Evolutionary conservation across 2,329 filamentous ascomycete species (phyloP), one percentile per base, ranked within the genome.

Genomic region (Colletotrichum lindemuthianum): DNA sequence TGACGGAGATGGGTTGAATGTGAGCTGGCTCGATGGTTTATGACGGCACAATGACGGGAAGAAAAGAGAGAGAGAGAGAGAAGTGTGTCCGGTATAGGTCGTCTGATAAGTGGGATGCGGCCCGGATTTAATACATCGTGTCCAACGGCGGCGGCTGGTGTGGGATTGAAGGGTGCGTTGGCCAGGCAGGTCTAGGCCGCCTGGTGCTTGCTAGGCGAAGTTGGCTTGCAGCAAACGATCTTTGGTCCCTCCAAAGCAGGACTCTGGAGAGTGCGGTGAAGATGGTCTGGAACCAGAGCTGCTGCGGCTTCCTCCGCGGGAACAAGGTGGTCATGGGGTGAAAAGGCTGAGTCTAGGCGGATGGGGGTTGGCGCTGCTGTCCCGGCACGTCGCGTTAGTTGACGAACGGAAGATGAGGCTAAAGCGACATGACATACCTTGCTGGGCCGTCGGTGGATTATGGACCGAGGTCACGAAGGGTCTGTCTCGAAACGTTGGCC

Each of bases 41-140:
- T 24, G 24, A 4, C 24, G 24, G 24, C 24, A 24, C 24, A 24
- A 24, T 8, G 36, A 24, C n/a, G 33, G 13, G 12, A 15, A 3
- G 15, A 9, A 48, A 32, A 48, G 16, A 34, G 32, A 45, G 36
- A 56, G 51, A 44, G n/a, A n/a, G 24, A 24, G 24, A n/a, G 6
- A 44, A 8, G 39, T 51, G 4, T 44, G 10, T 34, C 12, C n/a
- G 33, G 4, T 37, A 11, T 34, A 41, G 2, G 33, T 36, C 33
- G 13, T 61, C 39, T 40, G 39, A 51, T 36, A 24, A 24, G 52
- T 49, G 59, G 59, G 59, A 56, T 12, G 16, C 39, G 10, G n/a
- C 33, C 32, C 44, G 45, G 50, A 52, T 61, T 61, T 58, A 61
- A 52, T 37, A 36, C n/a, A 34, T 15, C 48, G 12, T 50, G 24